A percentile compares a stretch with the other conserved stretches of the same genome.
Evolutionary conservation across 2,329 filamentous ascomycete species (phyloP).

Genomic region (Diaporthe humulicola): DNA sequence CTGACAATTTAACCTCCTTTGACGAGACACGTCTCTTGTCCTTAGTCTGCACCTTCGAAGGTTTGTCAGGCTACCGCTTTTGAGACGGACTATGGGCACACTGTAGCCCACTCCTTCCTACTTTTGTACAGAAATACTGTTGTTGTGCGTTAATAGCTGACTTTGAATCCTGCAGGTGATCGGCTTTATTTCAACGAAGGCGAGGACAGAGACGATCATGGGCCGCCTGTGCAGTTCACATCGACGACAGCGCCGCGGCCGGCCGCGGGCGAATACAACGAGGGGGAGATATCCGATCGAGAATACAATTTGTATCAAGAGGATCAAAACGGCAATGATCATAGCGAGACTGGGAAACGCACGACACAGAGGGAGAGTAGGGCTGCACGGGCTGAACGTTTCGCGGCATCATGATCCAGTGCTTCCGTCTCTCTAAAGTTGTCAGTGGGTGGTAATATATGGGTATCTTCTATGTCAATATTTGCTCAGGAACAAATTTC

Average conservation of each 20-base stretch:
- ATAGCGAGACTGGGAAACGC: constrained; percentile 28
- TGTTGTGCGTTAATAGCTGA: background rate
- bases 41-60: background rate
- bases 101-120: no score
- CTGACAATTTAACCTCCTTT: background rate
- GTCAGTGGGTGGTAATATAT: background rate
- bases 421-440: no score
- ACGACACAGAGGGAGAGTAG: constrained; percentile 37
- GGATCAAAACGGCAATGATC: constrained; percentile 14
- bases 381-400: constrained; percentile 37
- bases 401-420: constrained; percentile 22
- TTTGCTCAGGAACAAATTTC: background rate
- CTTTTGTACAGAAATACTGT: background rate
- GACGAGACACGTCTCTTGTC: background rate
- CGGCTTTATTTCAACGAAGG: constrained; percentile 41
- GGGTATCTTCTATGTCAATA: background rate
- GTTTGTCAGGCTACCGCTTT: background rate
- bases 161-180: background rate
- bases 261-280: constrained; percentile 37
- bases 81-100: background rate
- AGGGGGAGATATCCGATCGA: constrained; percentile 36
- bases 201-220: constrained; percentile 33
- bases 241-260: constrained; percentile 40
- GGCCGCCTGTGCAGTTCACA: constrained; percentile 32
- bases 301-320: constrained; percentile 38